Base-by-base conservation (phyloP, 164 flowering plant genomes). In the Aristolochia contorta region DNA sequence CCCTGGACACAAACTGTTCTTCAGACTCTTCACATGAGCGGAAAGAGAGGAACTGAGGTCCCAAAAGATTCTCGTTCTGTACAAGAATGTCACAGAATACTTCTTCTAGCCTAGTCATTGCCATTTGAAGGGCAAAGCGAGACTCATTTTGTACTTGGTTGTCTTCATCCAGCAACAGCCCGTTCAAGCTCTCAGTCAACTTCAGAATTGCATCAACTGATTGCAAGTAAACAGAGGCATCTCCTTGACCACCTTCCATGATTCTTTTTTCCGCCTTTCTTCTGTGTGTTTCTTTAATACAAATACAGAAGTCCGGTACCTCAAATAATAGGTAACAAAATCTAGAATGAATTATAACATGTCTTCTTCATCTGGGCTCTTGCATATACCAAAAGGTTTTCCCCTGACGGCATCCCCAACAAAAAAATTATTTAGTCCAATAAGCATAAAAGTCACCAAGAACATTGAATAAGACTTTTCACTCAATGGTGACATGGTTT, bases 41-140 rank as follows among this genome's bases (percentile, higher is more conserved):
- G 52, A 86, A 88, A 14, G 93, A 88, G 74, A 77, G 60, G 61
- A 66, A 78, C 62, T 83, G 89, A 0, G 86, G 86, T 71, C 88
- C 97, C 67, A 79, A 81, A 24, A 82, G 78, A 48, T 78, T 83
- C 72, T 78, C 75, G 61, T 84, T 80, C 63, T 84, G 76, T 54
- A 71, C 63, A 63, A 89, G 83, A 56, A 91, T 62, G 70, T 82
- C 54, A 63, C 62, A 67, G 63, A 91, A 82, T 74, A 85, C 94
- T 57, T 85, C 87, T 77, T 85, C 94, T 21, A 89, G 85, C 75
- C 85, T 79, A 9, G 71, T 73, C 97, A 87, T 87, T 2, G 86
- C 85, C 23, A 72, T 77, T 65, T 86, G 88, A 71, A 91, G 87
- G 69, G 85, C 69, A 69, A 72, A 55, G 20, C 79, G 69, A 45